These are phyloP conservation scores for Fusarium oxysporum DNA, from an alignment of 2,329 filamentous ascomycete genomes.

Conservation along the genomic window DNA sequence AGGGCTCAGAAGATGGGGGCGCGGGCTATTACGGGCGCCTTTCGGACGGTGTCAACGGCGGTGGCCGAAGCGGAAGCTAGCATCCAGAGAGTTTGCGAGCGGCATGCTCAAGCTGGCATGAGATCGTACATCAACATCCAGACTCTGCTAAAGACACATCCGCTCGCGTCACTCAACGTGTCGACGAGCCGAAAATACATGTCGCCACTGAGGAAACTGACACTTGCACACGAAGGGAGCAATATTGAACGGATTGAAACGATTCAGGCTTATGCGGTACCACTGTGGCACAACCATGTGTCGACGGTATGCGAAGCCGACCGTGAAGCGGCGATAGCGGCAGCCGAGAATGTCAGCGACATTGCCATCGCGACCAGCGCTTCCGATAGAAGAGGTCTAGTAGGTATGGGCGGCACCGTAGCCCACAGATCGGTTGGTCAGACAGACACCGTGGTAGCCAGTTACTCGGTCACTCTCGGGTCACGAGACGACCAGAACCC, in stretches of 20 bases:
- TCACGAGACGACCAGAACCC: conserved; percentile 27
- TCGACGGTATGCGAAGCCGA: not conserved
- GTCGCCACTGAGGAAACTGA: not conserved
- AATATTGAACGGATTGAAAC: not conserved
- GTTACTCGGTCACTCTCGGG: conserved; percentile 26
- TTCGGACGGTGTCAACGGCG: no score
- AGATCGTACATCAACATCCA: not conserved
- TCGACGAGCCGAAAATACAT: not conserved
- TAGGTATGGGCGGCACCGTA: not conserved
- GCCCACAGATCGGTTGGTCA: not conserved
- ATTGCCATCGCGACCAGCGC: not conserved
- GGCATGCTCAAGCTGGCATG: no score
- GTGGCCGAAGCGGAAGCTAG: no score
- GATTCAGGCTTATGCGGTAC: not conserved
- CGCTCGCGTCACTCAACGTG: not conserved
- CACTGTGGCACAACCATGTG: not conserved
- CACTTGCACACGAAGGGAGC: not conserved
- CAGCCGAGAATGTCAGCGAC: not conserved
- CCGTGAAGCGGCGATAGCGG: not conserved
- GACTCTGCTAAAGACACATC: not conserved
- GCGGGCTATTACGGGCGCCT: no score
- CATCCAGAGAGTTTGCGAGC: no score
- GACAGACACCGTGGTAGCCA: conserved; percentile 2
- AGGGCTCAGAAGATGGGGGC: no score
- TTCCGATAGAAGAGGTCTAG: not conserved